Evolutionary conservation across 1,284 basidiomycete species (phyloP), one percentile per base, ranked within the genome.

Genomic region (Fomitopsis palustris): DNA sequence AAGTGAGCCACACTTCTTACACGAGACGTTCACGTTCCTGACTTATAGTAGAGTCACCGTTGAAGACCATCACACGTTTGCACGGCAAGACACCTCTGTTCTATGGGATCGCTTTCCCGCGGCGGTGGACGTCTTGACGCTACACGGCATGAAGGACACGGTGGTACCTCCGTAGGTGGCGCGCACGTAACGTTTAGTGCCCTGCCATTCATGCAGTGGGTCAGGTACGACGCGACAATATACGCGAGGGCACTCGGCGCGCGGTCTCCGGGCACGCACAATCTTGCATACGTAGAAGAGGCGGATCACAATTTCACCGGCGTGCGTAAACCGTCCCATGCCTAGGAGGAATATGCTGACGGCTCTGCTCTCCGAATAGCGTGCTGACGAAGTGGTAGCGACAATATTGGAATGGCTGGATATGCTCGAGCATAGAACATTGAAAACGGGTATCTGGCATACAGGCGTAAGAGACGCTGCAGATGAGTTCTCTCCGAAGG

Each of bases 221-320:
- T 1, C 63, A 90, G 88, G 42, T 88, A 85, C 65, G 90, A 92
- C 66, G 87, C 86, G 0, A 60, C 85, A 59, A 84, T 91, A 54
- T 90, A 89, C 59, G 81, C 86, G 1, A 77, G 80, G 17, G 81
- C 81, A 2, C 77, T 90, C 39, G 78, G 83, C n/a, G 65, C 72
- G 29, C 77, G 87, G 58, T 65, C 66, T 16, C 81, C 84, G 16
- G 90, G 88, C 43, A 89, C 87, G 4, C 88, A 90, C 67, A 85
- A 76, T 29, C 74, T 92, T 27, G 80, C 85, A 67, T 73, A 86
- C 29, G 74, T 89, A 33, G 90, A 91, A 68, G 80, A 80, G 51
- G 87, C 84, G 14, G 88, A 90, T 72, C 89, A 92, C 67, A 92
- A 90, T 70, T 87, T 87, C 65, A 84, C 81, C 35, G 82, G 83